Evolutionary conservation across 78 protist species (phyloP).

Genomic region (Dictyostelium purpureum): DNA sequence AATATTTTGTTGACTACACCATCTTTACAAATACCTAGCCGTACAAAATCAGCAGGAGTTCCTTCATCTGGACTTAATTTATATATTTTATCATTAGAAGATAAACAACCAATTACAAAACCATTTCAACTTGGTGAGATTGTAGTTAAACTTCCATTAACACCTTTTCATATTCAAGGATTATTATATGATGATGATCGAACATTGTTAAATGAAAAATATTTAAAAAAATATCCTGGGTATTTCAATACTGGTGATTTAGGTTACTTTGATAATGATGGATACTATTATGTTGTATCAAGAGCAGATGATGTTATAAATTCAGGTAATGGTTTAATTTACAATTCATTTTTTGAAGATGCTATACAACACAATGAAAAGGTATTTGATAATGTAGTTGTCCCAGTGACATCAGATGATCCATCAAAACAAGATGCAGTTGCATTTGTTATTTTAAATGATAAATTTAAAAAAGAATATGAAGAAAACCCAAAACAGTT

Average conservation of each 20-base stretch:
- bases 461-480: no score
- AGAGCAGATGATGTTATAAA: not conserved
- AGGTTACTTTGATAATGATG: not conserved
- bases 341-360: not conserved
- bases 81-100: not conserved
- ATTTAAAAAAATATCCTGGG: not conserved
- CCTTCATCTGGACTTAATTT: not conserved
- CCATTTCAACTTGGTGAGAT: not conserved
- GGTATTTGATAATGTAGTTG: not conserved
- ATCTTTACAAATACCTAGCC: no score
- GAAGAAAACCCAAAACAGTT: no score
- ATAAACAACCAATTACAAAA: not conserved
- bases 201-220: not conserved
- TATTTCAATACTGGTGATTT: not conserved
- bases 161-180: not conserved
- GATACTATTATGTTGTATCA: not conserved
- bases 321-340: not conserved
- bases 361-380: not conserved
- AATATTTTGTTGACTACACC: no score
- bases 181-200: not conserved
- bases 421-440: not conserved
- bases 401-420: not conserved
- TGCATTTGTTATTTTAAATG: no score
- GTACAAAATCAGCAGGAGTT: no score
- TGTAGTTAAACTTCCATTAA: not conserved